Base-by-base conservation (phyloP, 2,329 filamentous ascomycete genomes). In the Monilinia laxa region DNA sequence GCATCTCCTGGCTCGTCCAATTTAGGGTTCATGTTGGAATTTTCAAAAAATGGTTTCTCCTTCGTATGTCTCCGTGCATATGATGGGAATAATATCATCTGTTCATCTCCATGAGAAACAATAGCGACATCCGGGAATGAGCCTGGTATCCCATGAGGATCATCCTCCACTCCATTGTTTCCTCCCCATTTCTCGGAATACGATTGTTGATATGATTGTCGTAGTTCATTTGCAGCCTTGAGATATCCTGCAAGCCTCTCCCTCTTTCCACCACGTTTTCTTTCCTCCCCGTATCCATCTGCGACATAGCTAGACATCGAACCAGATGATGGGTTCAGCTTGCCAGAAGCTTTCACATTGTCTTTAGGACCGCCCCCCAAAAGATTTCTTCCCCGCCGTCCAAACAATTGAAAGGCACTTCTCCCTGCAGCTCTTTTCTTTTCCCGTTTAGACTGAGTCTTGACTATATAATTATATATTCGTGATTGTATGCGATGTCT, bases 81-180 rank as follows among this genome's bases (percentile, higher is more conserved):
- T 64, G 92, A 97, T 0, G 95, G 95, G 72, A 99, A 99, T 31
- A 99, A 77, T 12, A 99, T 87, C 88, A 99, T 92, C 79, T 98
- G 92, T 77, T 97, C 93, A 68, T 92, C 86, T 16, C 92, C 93
- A 69, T 87, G 88, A 14, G 87, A 85, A 20, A 90, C 86, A 68
- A 97, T 90, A n/a, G 90, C 86, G 23, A 92, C 90, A 72, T 97
- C 90, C 0, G 93, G 92, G 74, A 96, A 97, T 1, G 89, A 87
- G 0, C 90, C 90, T 0, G 92, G 89, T 40, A 91, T 90, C 55
- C 82, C 77, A 77, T 79, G 58, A 9, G 49, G 74, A 74, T 81
- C 80, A 56, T 80, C 80, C 55, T 82, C 79, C 52, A 71, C 68
- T n/a, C 71, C 79, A 45, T 80, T 79, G 38, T 79, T 78, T n/a